These are phyloP conservation scores for Ormosia emarginata DNA, from an alignment of 306 rosid genomes.

Conservation along the genomic window DNA sequence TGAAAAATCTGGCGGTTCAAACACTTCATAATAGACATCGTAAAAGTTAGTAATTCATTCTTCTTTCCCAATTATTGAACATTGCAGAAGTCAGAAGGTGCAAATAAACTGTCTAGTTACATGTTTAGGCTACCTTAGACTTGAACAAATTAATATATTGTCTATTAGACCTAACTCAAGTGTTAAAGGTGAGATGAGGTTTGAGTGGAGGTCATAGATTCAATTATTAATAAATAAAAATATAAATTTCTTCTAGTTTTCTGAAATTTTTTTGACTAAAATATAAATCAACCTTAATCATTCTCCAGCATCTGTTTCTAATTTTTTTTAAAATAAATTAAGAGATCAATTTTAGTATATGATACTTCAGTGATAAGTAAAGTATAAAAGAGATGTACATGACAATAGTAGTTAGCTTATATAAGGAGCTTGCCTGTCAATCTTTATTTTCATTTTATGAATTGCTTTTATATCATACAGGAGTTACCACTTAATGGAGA, in stretches of 20 bases:
- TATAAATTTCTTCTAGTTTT: background rate
- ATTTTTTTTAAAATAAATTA: no score
- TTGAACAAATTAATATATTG: background rate
- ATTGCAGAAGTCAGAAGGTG: background rate
- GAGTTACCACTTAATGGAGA: constrained; percentile 59
- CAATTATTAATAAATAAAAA: background rate
- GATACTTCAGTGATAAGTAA: no score
- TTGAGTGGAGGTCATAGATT: background rate
- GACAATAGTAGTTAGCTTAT: background rate
- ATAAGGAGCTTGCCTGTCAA: background rate
- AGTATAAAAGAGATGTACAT: no score
- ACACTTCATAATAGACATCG: background rate
- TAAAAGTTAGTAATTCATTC: background rate
- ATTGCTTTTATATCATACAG: constrained; percentile 17
- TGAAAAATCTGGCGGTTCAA: background rate
- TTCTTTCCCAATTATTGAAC: background rate
- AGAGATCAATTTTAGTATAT: no score
- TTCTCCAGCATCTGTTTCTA: background rate
- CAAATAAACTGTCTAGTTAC: background rate
- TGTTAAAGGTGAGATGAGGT: background rate
- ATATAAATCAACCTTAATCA: background rate
- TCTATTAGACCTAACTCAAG: background rate
- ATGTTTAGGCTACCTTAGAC: background rate
- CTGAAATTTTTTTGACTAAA: background rate
- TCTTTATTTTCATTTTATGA: background rate